Base-by-base conservation (phyloP, 1,284 basidiomycete genomes). In the Bjerkandera adusta region DNA sequence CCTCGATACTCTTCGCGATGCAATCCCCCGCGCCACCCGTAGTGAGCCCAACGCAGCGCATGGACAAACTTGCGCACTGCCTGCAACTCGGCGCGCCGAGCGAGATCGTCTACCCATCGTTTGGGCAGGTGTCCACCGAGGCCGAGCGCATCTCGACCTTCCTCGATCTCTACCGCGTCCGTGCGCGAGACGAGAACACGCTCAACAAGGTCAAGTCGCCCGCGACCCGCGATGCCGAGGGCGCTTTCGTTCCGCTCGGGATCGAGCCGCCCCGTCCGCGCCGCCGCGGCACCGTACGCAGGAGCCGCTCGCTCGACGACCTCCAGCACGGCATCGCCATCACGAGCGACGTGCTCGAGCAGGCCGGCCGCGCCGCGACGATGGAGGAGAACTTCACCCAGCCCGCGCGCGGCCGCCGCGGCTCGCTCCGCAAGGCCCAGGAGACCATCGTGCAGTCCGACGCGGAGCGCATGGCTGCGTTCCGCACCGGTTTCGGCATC, bases 121-220 rank as follows among this genome's bases (percentile, higher is more conserved):
- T 60, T 21, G 56, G 52, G 1, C 56, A 59, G 35, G 47, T 57
- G 3, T 48, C 47, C 25, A 43, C 52, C 18, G 46, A 54, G 22
- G 55, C 54, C 15, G 46, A 56, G 34, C 46, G 47, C 34, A 48
- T 62, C 37, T 54, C 53, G 8, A 56, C 58, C 4, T 65, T 57
- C 55, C 60, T 62, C 18, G 63, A 65, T 45, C 50, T 62, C 8
- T 65, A 65, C 54, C 60, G 57, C 47, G 44, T 55, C 26, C 51
- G 48, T 26, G 39, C 48, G 11, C 13, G 18, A 10, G 57, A 53
- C 33, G 51, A 57, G 33, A 38, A 15, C 11, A 13, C 35, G 4
- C 24, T 54, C 18, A 27, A 27, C 11, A 37, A 37, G 5, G 37
- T 52, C 36, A 52, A 50, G 37, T 52, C 55, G 3, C 50, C 50